Evolutionary conservation across 2,329 filamentous ascomycete genomes (phyloP), one percentile per base, ranked within the genome.

Genomic region (Colletotrichum phormii): DNA sequence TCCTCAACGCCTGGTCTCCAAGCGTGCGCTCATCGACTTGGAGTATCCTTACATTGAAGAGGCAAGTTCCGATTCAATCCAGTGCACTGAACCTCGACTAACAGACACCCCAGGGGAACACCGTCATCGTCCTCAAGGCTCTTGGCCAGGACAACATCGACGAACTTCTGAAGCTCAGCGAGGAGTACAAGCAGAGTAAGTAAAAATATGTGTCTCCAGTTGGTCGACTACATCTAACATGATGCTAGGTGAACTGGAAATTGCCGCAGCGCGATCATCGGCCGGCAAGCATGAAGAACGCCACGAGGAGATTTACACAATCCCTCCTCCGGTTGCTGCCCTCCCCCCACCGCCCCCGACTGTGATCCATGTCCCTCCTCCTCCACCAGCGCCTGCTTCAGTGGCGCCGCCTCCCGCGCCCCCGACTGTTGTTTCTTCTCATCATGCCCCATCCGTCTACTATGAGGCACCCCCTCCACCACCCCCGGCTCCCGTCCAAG

Each of bases 91-190:
- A 1, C n/a, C 12, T 18, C 9, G 3, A 49, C 42, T 49, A 12
- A n/a, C 49, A 53, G 13, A 64, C 42, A 24, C 5, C 67, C 42
- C 76, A 97, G 94, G 94, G 93, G 51, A 92, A 93, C 76, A 93
- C 93, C 26, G 91, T 97, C 77, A 89, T 98, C 64, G 91, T 98
- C 42, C 91, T 93, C 77, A 93, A 94, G 79, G 95, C 96, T 11
- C 88, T 98, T 5, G 94, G 94, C 18, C 95, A 97, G 77, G 91
- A 96, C 22, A 95, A 98, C 77, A 98, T 98, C 75, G 95, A 98
- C 77, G 93, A 97, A 78, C 88, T 98, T 57, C 93, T 98, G 77
- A 92, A 91, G 78, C 86, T 95, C 62, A 97, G 94, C 81, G 93
- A 95, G 78, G 91, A 93, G 37, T 95, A 94, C 82, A 91, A 89